Percentiles rank a stretch among this genome's conserved stretches.
phyloP scores from a whole-genome alignment of 2,329 filamentous ascomycete genomes.

The Fusarium sp. region DNA sequence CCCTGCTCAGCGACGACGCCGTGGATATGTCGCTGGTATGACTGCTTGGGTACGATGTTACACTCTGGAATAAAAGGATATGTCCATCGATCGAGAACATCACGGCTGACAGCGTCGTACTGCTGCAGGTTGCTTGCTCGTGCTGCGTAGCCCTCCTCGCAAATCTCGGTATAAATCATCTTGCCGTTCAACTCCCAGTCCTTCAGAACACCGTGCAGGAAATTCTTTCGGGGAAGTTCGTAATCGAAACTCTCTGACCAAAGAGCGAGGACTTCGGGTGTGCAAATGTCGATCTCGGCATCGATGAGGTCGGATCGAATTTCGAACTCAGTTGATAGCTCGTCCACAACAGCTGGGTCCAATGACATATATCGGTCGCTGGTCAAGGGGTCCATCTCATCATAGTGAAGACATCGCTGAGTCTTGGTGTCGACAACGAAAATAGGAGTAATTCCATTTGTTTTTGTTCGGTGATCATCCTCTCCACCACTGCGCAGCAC shows the following conservation, averaged over 20 bases:
- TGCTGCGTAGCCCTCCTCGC: slow-evolving; percentile 85
- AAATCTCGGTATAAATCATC: slow-evolving; percentile 91
- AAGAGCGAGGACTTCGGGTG: slow-evolving; percentile 90
- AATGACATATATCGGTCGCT: slow-evolving; percentile 74
- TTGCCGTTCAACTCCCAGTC: slow-evolving; percentile 98
- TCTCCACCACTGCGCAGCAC: slow-evolving; percentile 82
- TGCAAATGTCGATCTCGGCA: slow-evolving; percentile 96
- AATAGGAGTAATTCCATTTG: slow-evolving; percentile 78
- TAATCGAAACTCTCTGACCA: slow-evolving; percentile 99
- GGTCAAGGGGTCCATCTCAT: slow-evolving; percentile 82
- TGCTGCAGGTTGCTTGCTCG: slow-evolving; percentile 86
- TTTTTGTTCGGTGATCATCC: slow-evolving; percentile 78
- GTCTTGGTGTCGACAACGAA: slow-evolving; percentile 87
- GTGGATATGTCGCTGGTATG: slow-evolving; percentile 76
- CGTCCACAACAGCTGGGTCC: slow-evolving; percentile 81
- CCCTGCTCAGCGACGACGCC: slow-evolving; percentile 82
- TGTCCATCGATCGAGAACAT: slow-evolving; percentile 87
- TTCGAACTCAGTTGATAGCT: slow-evolving; percentile 77
- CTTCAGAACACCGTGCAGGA: slow-evolving; percentile 91
- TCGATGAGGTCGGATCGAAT: slow-evolving; percentile 90
- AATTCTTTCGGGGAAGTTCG: slow-evolving; percentile 87
- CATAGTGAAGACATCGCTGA: slow-evolving; percentile 90
- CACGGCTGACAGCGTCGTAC: slow-evolving; percentile 89
- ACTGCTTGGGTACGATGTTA: slow-evolving; percentile 82
- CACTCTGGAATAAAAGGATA: slow-evolving; percentile 91